Evolutionary conservation across 768 basidiomycete genomes (phyloP), one percentile per base, ranked within the genome.

Genomic region (Xanthoconium purpureum): DNA sequence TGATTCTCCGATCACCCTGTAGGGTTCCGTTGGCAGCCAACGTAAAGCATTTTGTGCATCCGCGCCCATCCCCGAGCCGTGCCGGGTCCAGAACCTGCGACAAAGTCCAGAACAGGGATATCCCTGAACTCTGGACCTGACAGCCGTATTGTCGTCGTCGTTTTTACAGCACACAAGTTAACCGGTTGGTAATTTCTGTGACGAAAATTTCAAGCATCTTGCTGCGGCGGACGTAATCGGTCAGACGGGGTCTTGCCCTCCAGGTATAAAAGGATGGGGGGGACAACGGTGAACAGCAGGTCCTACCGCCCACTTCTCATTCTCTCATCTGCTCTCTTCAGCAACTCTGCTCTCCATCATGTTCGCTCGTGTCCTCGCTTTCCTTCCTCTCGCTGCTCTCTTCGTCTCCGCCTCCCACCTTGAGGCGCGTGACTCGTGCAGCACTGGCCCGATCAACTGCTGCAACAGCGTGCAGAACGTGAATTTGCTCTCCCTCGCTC

Each of bases 301-400:
- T 47, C 17, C 4, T 24, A 50, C 7, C 12, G 20, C 8, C 49
- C 39, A 50, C 46, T 35, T 3, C 20, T 44, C 40, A 43, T 35
- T 3, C 20, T 44, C 40, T 57, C 43, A 29, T 47, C 15, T 33
- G 5, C 20, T 46, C 17, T 54, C 36, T 28, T 39, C 35, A 33
- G 17, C n/a, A 2, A 11, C 13, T 3, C 6, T 13, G 1, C 3
- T 38, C n/a, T 7, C 30, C 29, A 28, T 3, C 14, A 65, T 65
- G 64, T 56, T 67, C 20, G 50, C 66, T 46, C 61, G 59, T 6
- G 6, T 64, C 52, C 17, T 63, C 11, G 52, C 66, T 38, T 47
- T 68, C 28, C n/a, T 60, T 4, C 60, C 59, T 14, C 36, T 68
- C 10, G 67, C 57, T 9, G 67, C 57, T 51, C 46, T 62, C 29